phyloP scores from a whole-genome alignment of 169 alveolate species.

The Plasmodium cynomolgi region DNA sequence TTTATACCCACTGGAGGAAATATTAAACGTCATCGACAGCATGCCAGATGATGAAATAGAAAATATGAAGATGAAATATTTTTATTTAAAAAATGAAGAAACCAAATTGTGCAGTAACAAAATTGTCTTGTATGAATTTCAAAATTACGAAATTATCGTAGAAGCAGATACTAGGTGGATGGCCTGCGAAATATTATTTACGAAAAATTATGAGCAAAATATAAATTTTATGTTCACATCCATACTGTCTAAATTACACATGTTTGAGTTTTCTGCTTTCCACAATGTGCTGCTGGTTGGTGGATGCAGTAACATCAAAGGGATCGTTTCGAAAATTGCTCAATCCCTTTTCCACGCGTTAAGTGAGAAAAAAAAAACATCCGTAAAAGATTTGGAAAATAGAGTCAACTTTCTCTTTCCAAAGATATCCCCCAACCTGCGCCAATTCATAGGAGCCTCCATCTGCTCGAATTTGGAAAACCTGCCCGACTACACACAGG shows the following conservation, averaged over 20 bases:
- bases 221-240: slow-evolving; percentile 32
- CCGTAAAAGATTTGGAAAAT: slow-evolving; percentile 19
- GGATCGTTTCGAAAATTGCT: slow-evolving; percentile 50
- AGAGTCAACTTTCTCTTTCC: slow-evolving; percentile 54
- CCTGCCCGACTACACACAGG: slow-evolving; percentile 47
- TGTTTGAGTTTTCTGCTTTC: slow-evolving; percentile 22
- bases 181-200: slow-evolving; percentile 72
- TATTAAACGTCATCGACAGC: slow-evolving; percentile 20
- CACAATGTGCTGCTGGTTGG: slow-evolving; percentile 57
- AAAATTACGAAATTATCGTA: slow-evolving; percentile 41
- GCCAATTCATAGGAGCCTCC: slow-evolving; percentile 74
- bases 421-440: slow-evolving; percentile 51
- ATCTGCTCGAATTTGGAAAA: slow-evolving; percentile 50
- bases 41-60: slow-evolving; percentile 70
- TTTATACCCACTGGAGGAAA: slow-evolving; percentile 39
- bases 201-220: slow-evolving; percentile 53
- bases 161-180: slow-evolving; percentile 66
- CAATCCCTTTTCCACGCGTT: slow-evolving; percentile 21
- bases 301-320: slow-evolving; percentile 73
- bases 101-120: slow-evolving; percentile 9
- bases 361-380: slow-evolving; percentile 25
- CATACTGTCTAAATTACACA: slow-evolving; percentile 45
- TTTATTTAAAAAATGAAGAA: slow-evolving; percentile 62
- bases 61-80: slow-evolving; percentile 50
- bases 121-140: slow-evolving; percentile 25